Evolutionary conservation across 495 filamentous ascomycete species (phyloP).

Genomic region (Penicillium mononematosum): DNA sequence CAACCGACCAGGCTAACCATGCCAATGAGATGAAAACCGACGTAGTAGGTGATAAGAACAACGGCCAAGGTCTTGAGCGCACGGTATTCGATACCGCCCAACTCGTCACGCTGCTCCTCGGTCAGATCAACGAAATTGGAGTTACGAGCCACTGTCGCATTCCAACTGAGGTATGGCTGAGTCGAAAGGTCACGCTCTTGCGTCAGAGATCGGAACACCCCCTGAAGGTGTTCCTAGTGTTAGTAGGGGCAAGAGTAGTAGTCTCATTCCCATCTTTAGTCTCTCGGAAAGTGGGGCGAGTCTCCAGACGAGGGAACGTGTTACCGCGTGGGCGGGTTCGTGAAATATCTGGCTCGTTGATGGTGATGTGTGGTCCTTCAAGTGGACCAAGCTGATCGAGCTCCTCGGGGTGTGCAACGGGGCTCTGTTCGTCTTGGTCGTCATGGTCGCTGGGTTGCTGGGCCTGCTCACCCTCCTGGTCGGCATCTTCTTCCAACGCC

Average conservation of each 20-base stretch:
- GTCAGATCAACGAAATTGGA: slow-evolving; percentile 86
- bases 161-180: slow-evolving; percentile 87
- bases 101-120: slow-evolving; percentile 86
- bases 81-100: slow-evolving; percentile 93
- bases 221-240: slow-evolving; percentile 36
- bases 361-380: slow-evolving; percentile 57
- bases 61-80: slow-evolving; percentile 80
- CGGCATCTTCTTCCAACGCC: slow-evolving; percentile 53
- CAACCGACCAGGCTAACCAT: slow-evolving; percentile 71
- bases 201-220: slow-evolving; percentile 40
- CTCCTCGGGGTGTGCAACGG: slow-evolving; percentile 24
- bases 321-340: slow-evolving; percentile 33
- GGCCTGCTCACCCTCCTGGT: slow-evolving; percentile 26
- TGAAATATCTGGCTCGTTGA: slow-evolving; percentile 57
- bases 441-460: slow-evolving; percentile 14
- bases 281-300: slow-evolving; percentile 39
- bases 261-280: slow-evolving; percentile 20
- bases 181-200: slow-evolving; percentile 50
- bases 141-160: slow-evolving; percentile 87
- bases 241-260: slow-evolving; percentile 18
- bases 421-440: neutral
- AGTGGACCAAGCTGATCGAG: slow-evolving; percentile 30
- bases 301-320: slow-evolving; percentile 44
- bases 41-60: slow-evolving; percentile 74
- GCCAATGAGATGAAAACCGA: slow-evolving; percentile 71